Conservation (phyloP, 306 rosid genomes). For the Boehmeria nivea region DNA sequence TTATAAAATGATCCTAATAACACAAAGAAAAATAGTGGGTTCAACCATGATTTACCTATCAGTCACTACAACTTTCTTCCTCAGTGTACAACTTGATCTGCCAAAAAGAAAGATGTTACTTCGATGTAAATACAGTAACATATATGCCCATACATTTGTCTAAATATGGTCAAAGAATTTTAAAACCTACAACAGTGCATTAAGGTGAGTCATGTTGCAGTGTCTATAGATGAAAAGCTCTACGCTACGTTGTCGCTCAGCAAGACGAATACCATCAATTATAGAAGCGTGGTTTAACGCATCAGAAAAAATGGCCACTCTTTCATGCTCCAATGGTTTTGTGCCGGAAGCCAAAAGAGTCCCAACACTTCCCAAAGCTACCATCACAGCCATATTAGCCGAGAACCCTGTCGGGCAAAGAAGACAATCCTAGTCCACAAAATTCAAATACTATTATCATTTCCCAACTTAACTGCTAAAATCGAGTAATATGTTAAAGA, state of each 20-base stretch:
- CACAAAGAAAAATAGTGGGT: not conserved
- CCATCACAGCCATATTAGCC: conserved; percentile 97
- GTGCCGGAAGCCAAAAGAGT: conserved; percentile 56
- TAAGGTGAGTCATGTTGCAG: conserved; percentile 89
- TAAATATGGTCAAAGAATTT: conserved; percentile 18
- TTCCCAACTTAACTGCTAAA: too few species aligned
- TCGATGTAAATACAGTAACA: not conserved
- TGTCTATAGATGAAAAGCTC: conserved; percentile 75
- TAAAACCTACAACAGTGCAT: conserved; percentile 63
- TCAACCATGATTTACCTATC: conserved; percentile 55
- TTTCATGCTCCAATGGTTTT: conserved; percentile 52
- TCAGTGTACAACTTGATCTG: conserved; percentile 67
- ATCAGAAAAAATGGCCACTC: conserved; percentile 83
- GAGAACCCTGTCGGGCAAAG: conserved; percentile 99
- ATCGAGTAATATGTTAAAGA: too few species aligned
- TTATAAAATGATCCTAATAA: too few species aligned
- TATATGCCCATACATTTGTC: not conserved
- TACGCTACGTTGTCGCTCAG: conserved; percentile 62
- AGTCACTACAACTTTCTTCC: conserved; percentile 84
- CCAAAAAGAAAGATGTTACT: conserved; percentile 22
- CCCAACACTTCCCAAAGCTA: conserved; percentile 71
- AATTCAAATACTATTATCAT: conserved; percentile 47
- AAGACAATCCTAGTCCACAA: conserved; percentile 89
- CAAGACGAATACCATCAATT: conserved; percentile 90
- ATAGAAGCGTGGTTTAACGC: conserved; percentile 84